These are phyloP conservation scores for Colletotrichum sp. DNA, from an alignment of 2,329 filamentous ascomycete genomes.

Conservation along the genomic window DNA sequence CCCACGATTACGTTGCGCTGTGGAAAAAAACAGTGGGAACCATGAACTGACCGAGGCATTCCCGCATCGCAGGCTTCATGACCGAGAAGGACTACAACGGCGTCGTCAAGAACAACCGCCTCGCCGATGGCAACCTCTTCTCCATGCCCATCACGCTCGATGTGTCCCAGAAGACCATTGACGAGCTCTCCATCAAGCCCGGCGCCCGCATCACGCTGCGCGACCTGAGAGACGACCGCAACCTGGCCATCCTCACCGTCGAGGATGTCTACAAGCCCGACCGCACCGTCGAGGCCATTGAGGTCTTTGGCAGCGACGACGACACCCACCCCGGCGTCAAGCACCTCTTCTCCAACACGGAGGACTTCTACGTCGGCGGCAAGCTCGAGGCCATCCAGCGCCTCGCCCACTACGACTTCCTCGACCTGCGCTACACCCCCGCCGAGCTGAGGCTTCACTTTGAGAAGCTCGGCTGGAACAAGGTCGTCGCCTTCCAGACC, in stretches of 20 bases:
- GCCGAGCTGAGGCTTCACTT: slow-evolving; percentile 95
- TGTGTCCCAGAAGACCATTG: slow-evolving; percentile 75
- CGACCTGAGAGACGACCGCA: slow-evolving; percentile 95
- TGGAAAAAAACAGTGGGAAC: background rate
- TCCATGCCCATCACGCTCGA: slow-evolving; percentile 97
- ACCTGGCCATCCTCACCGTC: slow-evolving; percentile 92
- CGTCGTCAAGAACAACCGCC: slow-evolving; percentile 86
- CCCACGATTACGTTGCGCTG: slow-evolving; percentile 11
- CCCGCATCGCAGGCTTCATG: slow-evolving; percentile 82
- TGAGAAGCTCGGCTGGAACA: slow-evolving; percentile 98
- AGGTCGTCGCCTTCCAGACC: slow-evolving; percentile 98
- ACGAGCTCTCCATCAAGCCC: slow-evolving; percentile 76
- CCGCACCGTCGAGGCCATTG: slow-evolving; percentile 90
- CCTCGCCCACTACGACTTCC: slow-evolving; percentile 98
- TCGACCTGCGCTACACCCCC: slow-evolving; percentile 93
- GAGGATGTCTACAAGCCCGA: slow-evolving; percentile 95
- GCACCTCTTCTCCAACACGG: slow-evolving; percentile 81
- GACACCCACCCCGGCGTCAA: slow-evolving; percentile 91
- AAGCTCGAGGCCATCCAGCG: slow-evolving; percentile 96
- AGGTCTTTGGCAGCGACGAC: slow-evolving; percentile 92
- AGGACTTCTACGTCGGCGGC: slow-evolving; percentile 93
- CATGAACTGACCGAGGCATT: background rate
- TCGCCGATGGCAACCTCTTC: slow-evolving; percentile 89
- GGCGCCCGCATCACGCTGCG: slow-evolving; percentile 86
- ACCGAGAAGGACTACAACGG: slow-evolving; percentile 94